Base-by-base conservation (phyloP, 305 asterid genomes). In the Solanum hybrid region DNA sequence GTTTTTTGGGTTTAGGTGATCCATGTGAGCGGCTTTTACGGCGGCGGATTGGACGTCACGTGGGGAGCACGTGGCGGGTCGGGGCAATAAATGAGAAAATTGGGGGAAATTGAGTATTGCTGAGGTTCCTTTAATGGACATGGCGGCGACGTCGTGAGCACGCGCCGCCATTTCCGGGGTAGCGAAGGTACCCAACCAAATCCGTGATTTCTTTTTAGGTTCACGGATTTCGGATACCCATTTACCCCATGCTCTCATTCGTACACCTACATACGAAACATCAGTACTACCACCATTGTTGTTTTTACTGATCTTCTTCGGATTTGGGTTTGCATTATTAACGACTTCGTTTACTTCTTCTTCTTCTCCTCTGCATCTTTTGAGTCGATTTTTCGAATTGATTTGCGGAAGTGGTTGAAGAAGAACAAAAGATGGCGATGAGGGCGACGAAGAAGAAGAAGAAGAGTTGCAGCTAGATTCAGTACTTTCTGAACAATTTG, bases 151-250 rank as follows among this genome's bases (percentile, higher is more conserved):
- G 92, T 94, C 96, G 89, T 94, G 96, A 26, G 95, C 95, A 5
- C 96, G 91, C 4, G 96, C 96, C 28, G 95, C 96, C 96, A 94
- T 94, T 79, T 94, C 95, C 8, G 96, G 90, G 67, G 90, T 93
- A 35, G 95, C 93, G 89, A 94, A 94, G 1, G 95, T 94, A 2
- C 96, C 96, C 1, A 94, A 90, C 96, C 96, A 94, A 92, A 94
- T 94, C 90, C 96, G 93, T 1, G 96, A 94, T 81, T 94, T 94
- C 94, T 94, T 94, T 40, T 83, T 87, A 5, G 96, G 96, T 92
- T 94, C 94, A 35, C 96, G 94, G 89, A 94, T 94, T 64, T 94
- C 96, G 3, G 96, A 94, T 0, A 94, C 96, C 95, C 94, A 94
- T 89, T 94, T 94, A 0, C 96, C 96, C 96, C 96, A 94, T 0